Conservation (phyloP, 305 asterid genomes). For the Solanum chacoense region DNA sequence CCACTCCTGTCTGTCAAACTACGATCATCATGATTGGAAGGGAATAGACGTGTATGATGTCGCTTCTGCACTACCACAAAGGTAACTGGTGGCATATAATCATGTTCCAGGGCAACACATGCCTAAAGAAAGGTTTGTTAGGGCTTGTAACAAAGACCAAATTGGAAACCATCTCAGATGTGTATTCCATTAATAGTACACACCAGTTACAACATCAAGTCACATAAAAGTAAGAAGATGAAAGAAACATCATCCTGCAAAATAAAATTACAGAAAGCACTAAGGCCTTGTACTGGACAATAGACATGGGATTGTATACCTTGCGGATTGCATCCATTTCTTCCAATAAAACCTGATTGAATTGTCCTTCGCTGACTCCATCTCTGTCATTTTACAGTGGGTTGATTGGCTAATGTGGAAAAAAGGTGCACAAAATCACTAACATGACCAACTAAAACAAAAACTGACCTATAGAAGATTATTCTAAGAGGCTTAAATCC, state of each 20-base stretch:
- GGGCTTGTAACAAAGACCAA: background rate
- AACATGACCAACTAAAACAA: background rate
- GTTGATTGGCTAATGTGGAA: background rate
- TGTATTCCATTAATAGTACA: background rate
- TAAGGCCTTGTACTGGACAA: background rate
- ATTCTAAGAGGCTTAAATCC: slow-evolving; percentile 44
- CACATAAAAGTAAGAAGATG: background rate
- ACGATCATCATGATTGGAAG: slow-evolving; percentile 35
- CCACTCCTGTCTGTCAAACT: slow-evolving; percentile 59
- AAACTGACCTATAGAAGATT: slow-evolving; percentile 59
- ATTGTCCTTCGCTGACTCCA: slow-evolving; percentile 93
- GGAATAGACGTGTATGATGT: slow-evolving; percentile 85
- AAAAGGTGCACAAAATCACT: background rate
- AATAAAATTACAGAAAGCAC: background rate
- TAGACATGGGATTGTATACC: slow-evolving; percentile 20
- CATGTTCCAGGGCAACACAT: slow-evolving; percentile 39
- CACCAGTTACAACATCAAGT: background rate
- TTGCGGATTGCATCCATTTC: slow-evolving; percentile 62
- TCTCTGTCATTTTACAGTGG: slow-evolving; percentile 35
- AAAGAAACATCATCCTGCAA: background rate
- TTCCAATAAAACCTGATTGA: slow-evolving; percentile 49
- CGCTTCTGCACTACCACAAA: slow-evolving; percentile 91
- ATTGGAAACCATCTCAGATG: background rate
- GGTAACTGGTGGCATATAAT: slow-evolving; percentile 54
- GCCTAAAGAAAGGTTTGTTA: slow-evolving; percentile 39